Evolutionary conservation across 768 basidiomycete species (phyloP), one percentile per base, ranked within the genome.

Genomic region (Udeniomyces megalosporus): DNA sequence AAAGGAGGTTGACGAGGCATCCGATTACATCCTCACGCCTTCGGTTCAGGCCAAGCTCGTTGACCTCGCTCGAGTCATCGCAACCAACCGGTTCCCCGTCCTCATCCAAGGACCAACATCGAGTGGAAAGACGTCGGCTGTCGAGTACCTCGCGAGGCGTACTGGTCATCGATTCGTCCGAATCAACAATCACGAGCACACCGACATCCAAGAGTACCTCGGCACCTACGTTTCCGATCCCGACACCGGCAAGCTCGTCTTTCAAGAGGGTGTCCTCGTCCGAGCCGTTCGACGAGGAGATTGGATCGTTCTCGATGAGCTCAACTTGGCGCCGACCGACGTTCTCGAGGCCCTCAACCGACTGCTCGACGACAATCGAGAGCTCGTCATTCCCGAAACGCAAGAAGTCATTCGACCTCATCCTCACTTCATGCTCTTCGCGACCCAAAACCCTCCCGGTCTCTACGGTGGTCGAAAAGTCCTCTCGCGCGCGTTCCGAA

Each of bases 181-280:
- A 45, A 96, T 99, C 78, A 99, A 99, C 76, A 99, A 99, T 69
- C 95, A 99, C 75, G 95, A 99, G 66, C 95, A 97, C 70, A 99
- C 95, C 5, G 95, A 99, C 66, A 95, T 99, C 54, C 95, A 99
- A 70, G 95, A 99, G 71, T 99, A 99, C 70, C 79, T 97, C 50
- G 95, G 95, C 2, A 90, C 90, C 0, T 99, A 99, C 70, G 82
- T 92, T 26, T 92, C 95, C 2, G 91, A 97, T 72, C 83, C 90
- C 8, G 71, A 80, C 15, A 88, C 90, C 0, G 95, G 95, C n/a
- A 92, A 89, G 73, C 80, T 97, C 17, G 82, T 88, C 10, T 97
- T 95, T 75, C 85, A 85, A 68, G 95, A 99, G 71, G 95, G 95
- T 10, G 76, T 99, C 0, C 80, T 99, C 26, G 89, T 97, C 11